These are phyloP conservation scores for Bodo saltans DNA, from an alignment of 78 protist genomes.

Conservation along the genomic window DNA sequence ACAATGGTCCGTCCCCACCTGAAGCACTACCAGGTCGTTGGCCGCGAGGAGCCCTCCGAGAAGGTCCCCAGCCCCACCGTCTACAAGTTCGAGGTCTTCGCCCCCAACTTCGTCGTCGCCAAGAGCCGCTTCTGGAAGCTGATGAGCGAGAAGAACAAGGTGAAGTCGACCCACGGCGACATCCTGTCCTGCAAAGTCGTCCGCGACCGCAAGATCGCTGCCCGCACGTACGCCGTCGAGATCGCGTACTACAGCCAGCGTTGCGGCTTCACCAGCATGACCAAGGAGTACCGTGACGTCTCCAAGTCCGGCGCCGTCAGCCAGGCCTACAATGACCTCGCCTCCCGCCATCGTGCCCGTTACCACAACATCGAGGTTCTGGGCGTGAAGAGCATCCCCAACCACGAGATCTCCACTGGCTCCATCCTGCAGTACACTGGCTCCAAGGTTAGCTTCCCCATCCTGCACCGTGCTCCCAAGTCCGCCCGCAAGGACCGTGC, in stretches of 20 bases:
- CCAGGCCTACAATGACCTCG: conserved; percentile 87
- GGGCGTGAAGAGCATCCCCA: background rate
- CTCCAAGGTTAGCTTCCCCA: conserved; percentile 5
- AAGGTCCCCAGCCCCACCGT: conserved; percentile 65
- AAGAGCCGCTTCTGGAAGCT: conserved; percentile 95
- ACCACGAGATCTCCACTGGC: background rate
- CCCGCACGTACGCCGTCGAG: conserved; percentile 92
- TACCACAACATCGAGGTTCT: conserved; percentile 84
- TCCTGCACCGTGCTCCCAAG: conserved; percentile 7
- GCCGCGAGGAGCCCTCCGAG: conserved; percentile 71
- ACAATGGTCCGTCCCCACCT: conserved; percentile 20
- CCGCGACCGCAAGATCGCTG: conserved; percentile 66
- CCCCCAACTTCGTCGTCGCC: conserved; percentile 92
- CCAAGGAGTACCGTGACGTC: conserved; percentile 91
- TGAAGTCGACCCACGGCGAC: conserved; percentile 92
- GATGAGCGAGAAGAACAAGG: conserved; percentile 73
- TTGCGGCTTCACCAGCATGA: conserved; percentile 94
- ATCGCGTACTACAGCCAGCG: conserved; percentile 89
- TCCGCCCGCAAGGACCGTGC: conserved; percentile 5
- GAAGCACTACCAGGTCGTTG: conserved; percentile 75
- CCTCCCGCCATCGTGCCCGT: conserved; percentile 92
- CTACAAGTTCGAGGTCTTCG: conserved; percentile 96
- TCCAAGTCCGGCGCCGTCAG: conserved; percentile 76
- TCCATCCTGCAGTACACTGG: conserved; percentile 1
- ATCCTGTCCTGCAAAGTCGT: conserved; percentile 80